These are phyloP conservation scores for Colletotrichum nymphaeae DNA, from an alignment of 2,329 filamentous ascomycete genomes.

Conservation along the genomic window DNA sequence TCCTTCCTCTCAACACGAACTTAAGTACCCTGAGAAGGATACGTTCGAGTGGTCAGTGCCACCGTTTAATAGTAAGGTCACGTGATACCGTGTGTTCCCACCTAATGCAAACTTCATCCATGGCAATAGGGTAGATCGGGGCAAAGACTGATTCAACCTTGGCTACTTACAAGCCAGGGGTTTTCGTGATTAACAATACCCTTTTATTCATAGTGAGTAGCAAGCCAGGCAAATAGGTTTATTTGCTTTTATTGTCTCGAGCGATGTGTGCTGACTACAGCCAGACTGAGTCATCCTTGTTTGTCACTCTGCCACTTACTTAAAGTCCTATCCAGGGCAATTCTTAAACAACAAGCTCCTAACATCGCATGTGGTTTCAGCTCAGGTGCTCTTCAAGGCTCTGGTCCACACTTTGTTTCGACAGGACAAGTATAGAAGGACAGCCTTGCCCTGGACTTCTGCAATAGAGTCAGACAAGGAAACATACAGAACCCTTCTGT, in stretches of 20 bases:
- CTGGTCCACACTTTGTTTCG: neutral
- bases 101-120: slow-evolving; percentile 1
- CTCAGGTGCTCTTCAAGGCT: neutral
- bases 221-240: neutral
- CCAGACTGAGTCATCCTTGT: neutral
- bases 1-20: too few species aligned
- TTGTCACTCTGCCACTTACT: neutral
- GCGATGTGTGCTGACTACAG: neutral
- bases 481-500: neutral
- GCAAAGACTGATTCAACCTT: neutral
- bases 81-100: neutral
- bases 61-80: neutral
- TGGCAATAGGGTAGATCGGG: neutral
- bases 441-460: neutral
- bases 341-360: neutral
- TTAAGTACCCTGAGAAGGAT: too few species aligned
- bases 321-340: neutral
- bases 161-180: neutral
- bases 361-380: neutral
- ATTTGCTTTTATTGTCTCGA: neutral
- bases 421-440: neutral
- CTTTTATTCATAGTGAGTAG: neutral
- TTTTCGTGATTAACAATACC: neutral
- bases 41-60: neutral
- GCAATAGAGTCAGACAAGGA: neutral